Percentiles rank a stretch among this genome's conserved stretches.
These are phyloP conservation scores for Schoenoplectus tabernaemontani DNA, from an alignment of 202 grass and related monocot species.

Conservation along the genomic window DNA sequence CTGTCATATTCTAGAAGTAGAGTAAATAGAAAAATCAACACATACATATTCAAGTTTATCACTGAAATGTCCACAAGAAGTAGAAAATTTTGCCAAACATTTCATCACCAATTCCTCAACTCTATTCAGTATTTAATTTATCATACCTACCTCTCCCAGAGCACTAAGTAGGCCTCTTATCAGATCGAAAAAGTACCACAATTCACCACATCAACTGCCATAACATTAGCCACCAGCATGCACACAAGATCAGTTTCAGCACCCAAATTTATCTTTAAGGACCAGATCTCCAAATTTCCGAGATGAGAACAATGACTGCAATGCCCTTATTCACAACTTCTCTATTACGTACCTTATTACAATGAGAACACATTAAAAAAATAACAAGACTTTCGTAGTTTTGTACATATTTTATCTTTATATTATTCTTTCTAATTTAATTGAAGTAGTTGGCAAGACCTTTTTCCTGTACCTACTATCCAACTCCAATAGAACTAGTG, in stretches of 20 bases:
- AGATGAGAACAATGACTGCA: background rate
- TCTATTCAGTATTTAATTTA: background rate
- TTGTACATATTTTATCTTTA: too few relatives aligned
- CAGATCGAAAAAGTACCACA: background rate
- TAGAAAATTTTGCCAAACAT: background rate
- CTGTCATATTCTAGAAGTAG: constrained; percentile 1
- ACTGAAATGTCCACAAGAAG: background rate
- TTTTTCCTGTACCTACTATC: background rate
- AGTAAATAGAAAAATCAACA: background rate
- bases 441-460: too few relatives aligned
- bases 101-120: background rate
- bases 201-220: background rate
- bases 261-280: background rate
- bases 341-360: constrained; percentile 4
- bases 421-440: too few relatives aligned
- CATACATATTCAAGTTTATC: background rate
- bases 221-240: background rate
- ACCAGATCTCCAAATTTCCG: background rate
- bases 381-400: too few relatives aligned
- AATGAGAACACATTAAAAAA: background rate
- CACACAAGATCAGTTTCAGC: background rate
- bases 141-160: background rate
- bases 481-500: background rate
- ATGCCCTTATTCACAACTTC: background rate
- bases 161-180: background rate